phyloP scores from a whole-genome alignment of 2,329 filamentous ascomycete species.

The Cordyceps cateniannulata region DNA sequence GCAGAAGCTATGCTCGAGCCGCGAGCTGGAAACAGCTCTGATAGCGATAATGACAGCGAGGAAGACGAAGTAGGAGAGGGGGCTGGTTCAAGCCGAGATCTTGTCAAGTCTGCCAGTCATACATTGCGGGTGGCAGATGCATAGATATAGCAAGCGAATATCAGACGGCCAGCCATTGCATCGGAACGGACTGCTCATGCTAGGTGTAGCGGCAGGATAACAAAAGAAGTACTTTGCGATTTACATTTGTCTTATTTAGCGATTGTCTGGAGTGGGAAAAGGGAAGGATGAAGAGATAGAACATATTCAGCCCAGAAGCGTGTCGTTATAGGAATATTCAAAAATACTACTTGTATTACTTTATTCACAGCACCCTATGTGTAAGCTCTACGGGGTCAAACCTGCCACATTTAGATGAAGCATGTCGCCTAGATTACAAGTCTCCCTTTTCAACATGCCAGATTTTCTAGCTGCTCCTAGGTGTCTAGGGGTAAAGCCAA shows the following conservation, averaged over 20 bases:
- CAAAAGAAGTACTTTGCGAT: conserved; percentile 1
- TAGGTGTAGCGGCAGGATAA: not conserved
- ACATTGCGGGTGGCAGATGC: not conserved
- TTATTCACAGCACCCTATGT: not conserved
- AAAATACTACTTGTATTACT: conserved; percentile 5
- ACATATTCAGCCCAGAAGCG: conserved; percentile 6
- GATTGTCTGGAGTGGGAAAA: not conserved
- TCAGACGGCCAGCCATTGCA: not conserved
- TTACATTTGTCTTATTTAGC: conserved; percentile 12
- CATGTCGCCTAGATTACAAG: too few species aligned
- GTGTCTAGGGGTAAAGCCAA: not conserved
- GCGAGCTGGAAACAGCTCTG: not conserved
- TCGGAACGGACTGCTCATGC: not conserved
- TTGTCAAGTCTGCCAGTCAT: not conserved
- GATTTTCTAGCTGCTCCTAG: not conserved
- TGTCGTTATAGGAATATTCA: conserved; percentile 5
- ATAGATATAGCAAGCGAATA: not conserved
- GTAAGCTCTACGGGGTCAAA: not conserved
- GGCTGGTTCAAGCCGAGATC: not conserved
- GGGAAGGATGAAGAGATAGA: not conserved
- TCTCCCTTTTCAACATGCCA: too few species aligned
- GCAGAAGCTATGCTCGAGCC: not conserved
- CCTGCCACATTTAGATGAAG: not conserved
- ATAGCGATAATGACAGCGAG: not conserved
- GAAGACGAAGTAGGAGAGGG: not conserved